Evolutionary conservation across 1,284 basidiomycete species (phyloP).

Genomic region (Wallemia ichthyophaga): DNA sequence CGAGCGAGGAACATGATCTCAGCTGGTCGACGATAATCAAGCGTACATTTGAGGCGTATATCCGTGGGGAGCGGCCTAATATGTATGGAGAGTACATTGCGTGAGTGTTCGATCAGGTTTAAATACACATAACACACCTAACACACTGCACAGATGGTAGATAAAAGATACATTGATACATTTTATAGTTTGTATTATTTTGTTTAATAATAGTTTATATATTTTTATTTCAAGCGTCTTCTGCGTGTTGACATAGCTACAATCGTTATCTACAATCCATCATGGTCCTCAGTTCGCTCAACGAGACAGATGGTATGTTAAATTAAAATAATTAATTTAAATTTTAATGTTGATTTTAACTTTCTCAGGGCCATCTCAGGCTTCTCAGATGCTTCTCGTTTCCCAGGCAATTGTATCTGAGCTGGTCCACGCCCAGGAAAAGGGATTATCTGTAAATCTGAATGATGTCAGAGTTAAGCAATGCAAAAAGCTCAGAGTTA

Average conservation of each 20-base stretch:
- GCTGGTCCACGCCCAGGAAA: constrained; percentile 65
- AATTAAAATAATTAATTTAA: background rate
- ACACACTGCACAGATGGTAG: background rate
- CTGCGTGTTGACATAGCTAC: background rate
- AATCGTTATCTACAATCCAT: background rate
- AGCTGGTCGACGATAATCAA: constrained; percentile 73
- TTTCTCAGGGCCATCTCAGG: constrained; percentile 29
- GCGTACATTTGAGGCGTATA: constrained; percentile 61
- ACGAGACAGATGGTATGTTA: background rate
- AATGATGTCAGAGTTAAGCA: constrained; percentile 62
- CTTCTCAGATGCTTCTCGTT: constrained; percentile 63
- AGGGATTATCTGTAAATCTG: constrained; percentile 42
- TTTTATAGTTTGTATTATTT: background rate
- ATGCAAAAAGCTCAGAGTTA: constrained; percentile 63
- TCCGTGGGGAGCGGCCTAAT: constrained; percentile 59
- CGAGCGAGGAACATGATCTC: constrained; percentile 30
- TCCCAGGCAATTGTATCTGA: constrained; percentile 84
- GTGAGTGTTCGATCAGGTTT: constrained; percentile 10
- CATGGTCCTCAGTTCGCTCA: background rate
- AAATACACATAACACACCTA: background rate
- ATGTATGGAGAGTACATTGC: constrained; percentile 57
- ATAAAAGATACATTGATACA: background rate
- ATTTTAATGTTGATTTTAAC: background rate
- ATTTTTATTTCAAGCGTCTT: background rate
- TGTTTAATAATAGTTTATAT: background rate